Evolutionary conservation across 164 flowering plant genomes (phyloP).

Genomic region (Hamamelis virginiana): DNA sequence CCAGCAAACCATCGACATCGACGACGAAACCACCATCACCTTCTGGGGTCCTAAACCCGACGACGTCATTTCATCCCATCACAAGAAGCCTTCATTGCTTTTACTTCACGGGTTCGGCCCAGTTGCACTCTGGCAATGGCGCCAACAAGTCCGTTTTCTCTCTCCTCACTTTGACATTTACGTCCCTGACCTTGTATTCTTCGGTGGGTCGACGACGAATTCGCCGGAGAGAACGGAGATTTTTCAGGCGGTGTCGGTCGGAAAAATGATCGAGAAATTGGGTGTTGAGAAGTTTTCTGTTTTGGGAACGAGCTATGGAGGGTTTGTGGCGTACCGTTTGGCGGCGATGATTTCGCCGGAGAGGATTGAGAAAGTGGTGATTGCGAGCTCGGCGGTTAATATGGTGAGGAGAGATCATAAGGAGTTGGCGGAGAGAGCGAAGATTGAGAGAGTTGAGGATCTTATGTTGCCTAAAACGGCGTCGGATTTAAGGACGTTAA

Average conservation of each 20-base stretch:
- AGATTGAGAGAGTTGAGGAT: slow-evolving; percentile 34
- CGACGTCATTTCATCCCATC: background rate
- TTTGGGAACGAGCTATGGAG: slow-evolving; percentile 62
- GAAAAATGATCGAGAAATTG: slow-evolving; percentile 44
- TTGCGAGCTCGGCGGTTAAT: slow-evolving; percentile 70
- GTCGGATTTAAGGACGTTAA: slow-evolving; percentile 33
- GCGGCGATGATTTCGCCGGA: slow-evolving; percentile 60
- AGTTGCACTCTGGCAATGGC: slow-evolving; percentile 56
- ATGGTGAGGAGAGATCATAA: slow-evolving; percentile 36
- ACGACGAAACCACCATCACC: slow-evolving; percentile 49
- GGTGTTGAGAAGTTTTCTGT: slow-evolving; percentile 39
- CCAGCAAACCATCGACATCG: slow-evolving; percentile 36
- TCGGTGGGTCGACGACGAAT: slow-evolving; percentile 57
- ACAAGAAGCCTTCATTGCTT: slow-evolving; percentile 38
- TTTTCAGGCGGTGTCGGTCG: slow-evolving; percentile 64
- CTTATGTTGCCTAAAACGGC: slow-evolving; percentile 64
- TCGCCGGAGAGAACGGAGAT: slow-evolving; percentile 52
- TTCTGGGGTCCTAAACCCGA: slow-evolving; percentile 44
- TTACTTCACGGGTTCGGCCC: slow-evolving; percentile 75
- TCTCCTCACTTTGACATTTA: slow-evolving; percentile 48
- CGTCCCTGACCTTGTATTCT: slow-evolving; percentile 79
- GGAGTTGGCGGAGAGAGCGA: slow-evolving; percentile 44
- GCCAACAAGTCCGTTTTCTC: slow-evolving; percentile 40
- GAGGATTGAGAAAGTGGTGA: slow-evolving; percentile 64
- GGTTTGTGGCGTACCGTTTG: slow-evolving; percentile 69